Conservation (phyloP, 805 yeast species). For the Kodamaea kakaduensis region DNA sequence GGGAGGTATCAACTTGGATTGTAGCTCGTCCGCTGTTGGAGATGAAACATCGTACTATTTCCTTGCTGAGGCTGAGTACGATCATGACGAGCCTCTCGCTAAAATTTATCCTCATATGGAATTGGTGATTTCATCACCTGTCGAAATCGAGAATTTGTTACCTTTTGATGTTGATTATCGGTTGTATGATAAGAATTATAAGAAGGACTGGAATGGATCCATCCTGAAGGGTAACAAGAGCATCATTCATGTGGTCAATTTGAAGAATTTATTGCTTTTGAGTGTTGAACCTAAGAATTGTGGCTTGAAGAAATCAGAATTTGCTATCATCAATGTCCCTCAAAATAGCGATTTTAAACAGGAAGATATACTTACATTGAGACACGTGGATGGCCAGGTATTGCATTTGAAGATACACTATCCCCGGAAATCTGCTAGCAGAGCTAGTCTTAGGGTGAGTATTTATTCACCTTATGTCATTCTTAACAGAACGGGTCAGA, state of each 20-base stretch:
- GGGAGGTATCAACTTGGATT: constrained; percentile 53
- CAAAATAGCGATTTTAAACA: constrained; percentile 48
- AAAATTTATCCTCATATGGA: constrained; percentile 81
- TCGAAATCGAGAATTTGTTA: constrained; percentile 76
- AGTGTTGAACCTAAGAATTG: constrained; percentile 62
- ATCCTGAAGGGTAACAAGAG: constrained; percentile 64
- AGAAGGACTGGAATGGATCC: constrained; percentile 60
- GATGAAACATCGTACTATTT: constrained; percentile 55
- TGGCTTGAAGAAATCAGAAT: constrained; percentile 63
- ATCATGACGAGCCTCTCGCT: constrained; percentile 65
- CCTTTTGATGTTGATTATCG: constrained; percentile 78
- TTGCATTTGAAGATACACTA: constrained; percentile 65
- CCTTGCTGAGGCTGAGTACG: constrained; percentile 66
- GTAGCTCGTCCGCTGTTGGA: constrained; percentile 41
- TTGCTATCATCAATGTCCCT: constrained; percentile 68
- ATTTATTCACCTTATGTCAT: constrained; percentile 85
- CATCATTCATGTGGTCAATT: constrained; percentile 75
- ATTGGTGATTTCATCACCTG: constrained; percentile 75
- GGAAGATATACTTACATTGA: constrained; percentile 51
- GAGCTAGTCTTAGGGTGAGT: constrained; percentile 60
- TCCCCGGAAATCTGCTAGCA: constrained; percentile 44
- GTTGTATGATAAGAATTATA: constrained; percentile 69
- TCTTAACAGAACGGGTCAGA: constrained; percentile 73
- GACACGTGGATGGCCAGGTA: constrained; percentile 62
- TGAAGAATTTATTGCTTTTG: constrained; percentile 65